Base-by-base conservation (phyloP, 176 grass and related monocot genomes). In the Oryza australiensis region DNA sequence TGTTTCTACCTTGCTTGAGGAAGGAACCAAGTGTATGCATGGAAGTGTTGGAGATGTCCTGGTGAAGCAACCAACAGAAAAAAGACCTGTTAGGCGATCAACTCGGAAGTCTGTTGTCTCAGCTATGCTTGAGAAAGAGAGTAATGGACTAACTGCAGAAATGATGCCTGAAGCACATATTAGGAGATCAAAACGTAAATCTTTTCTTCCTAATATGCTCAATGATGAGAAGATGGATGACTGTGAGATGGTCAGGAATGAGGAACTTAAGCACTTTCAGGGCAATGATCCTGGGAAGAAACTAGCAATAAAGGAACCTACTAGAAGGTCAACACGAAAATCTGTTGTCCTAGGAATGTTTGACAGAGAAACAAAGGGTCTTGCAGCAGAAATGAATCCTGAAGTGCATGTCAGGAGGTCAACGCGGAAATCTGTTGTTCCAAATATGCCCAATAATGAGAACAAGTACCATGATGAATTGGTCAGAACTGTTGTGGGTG, bases 41-140 rank as follows among this genome's bases (percentile, higher is more conserved):
- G 60, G 27, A 79, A 63, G 35, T 70, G n/a, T 28, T 63, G 70
- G 23, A 18, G 64, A 62, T 62, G 27, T 80, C 43, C 23, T 38
- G 11, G 75, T 69, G 75, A 84, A 68, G 23, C 62, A 88, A 79
- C 46, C 3, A 40, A 7, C 1, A 40, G 63, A 37, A 29, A 79
- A 74, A 42, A 27, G 68, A 68, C 81, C 75, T 27, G 29, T 51
- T 75, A 84, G 32, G 46, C 3, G 68, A 22, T 41, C 14, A 66
- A 73, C 67, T 45, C 20, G 34, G 23, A 88, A 73, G 35, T 88
- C 68, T 66, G 26, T 43, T 83, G 80, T 27, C 14, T 34, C 34
- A 1, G 42, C 26, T 73, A 4, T 73, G 32, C 30, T 43, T 78
- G 74, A 67, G 68, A 66, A 79, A 48, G 68, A 32, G 24, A 59